Conservation (phyloP, 2,329 filamentous ascomycete species). For the Podosphaera xanthii region DNA sequence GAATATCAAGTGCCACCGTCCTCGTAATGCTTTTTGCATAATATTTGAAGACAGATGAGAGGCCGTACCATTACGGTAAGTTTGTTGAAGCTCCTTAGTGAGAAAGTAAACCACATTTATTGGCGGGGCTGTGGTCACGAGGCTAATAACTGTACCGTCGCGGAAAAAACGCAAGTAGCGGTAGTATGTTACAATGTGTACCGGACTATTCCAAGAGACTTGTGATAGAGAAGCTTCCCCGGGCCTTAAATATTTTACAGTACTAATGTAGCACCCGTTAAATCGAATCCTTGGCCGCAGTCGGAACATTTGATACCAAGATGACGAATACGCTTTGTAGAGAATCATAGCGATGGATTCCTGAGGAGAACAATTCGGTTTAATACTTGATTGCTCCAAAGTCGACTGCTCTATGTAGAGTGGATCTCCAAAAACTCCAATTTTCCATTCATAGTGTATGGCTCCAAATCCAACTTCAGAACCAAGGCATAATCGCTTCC, state of each 20-base stretch:
- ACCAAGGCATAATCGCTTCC: slow-evolving; percentile 54
- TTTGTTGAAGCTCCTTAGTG: slow-evolving; percentile 40
- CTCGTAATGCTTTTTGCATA: slow-evolving; percentile 44
- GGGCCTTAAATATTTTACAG: slow-evolving; percentile 78
- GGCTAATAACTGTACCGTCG: slow-evolving; percentile 60
- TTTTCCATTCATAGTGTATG: slow-evolving; percentile 65
- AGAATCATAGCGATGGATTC: slow-evolving; percentile 13
- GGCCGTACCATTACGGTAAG: slow-evolving; percentile 8
- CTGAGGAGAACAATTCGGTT: slow-evolving; percentile 3
- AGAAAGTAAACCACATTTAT: slow-evolving; percentile 72
- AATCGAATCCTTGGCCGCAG: slow-evolving; percentile 70
- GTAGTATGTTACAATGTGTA: slow-evolving; percentile 95
- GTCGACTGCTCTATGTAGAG: slow-evolving; percentile 9
- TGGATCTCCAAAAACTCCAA: slow-evolving; percentile 32
- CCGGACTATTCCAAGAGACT: slow-evolving; percentile 55
- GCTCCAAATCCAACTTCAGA: slow-evolving; percentile 52
- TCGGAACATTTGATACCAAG: slow-evolving; percentile 53
- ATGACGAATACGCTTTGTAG: slow-evolving; percentile 22
- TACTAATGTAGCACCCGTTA: slow-evolving; percentile 90
- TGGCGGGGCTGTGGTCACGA: slow-evolving; percentile 64
- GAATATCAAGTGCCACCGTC: slow-evolving; percentile 36
- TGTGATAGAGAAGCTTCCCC: slow-evolving; percentile 51
- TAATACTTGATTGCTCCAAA: slow-evolving; percentile 6
- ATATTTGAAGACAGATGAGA: slow-evolving; percentile 25
- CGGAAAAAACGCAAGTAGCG: slow-evolving; percentile 90